Evolutionary conservation across 148 eudicot genomes (phyloP), one percentile per base, ranked within the genome.

Genomic region (Amaranthus hypochondriacus): DNA sequence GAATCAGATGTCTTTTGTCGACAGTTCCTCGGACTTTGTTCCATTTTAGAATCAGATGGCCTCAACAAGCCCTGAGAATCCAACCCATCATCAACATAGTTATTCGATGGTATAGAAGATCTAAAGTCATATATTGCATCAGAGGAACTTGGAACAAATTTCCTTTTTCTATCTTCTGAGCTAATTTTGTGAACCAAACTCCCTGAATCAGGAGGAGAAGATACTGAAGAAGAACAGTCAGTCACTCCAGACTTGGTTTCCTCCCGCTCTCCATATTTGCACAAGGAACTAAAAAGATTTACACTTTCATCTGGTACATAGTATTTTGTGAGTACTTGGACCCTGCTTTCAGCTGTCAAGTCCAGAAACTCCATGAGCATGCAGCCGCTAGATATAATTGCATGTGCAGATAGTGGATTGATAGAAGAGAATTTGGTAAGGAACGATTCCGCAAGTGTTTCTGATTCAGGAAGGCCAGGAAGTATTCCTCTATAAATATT

Each of bases 381-480:
- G 78, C 80, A 76, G 54, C 78, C 92, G 66, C 88, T 82, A 28
- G 99, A 87, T 77, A 89, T 79, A 69, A 95, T 86, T 61, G 92
- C 94, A 83, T 92, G 97, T 77, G 99, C 97, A 66, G 96, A 87
- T 72, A 95, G 89, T 55, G 99, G 96, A 85, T 95, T 92, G 46
- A 92, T 80, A 60, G 97, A 92, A 82, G 96, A 95, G 81, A 90
- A 90, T 78, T 84, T 66, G 52, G 96, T 83, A 4, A 96, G 88
- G 78, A 96, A 96, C 59, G 89, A 90, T 84, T 96, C 99, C 68
- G 92, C 96, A 50, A 86, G 73, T 70, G 86, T 90, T 83, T 96
- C 94, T 55, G 99, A 87, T 73, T 96, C 99, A 3, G 90, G 82
- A 81, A 92, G 85, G 80, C 76, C 86, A 70, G 96, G 88, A 79